These are phyloP conservation scores for Heterobasidion annosum DNA, from an alignment of 1,284 basidiomycete genomes.

Conservation along the genomic window DNA sequence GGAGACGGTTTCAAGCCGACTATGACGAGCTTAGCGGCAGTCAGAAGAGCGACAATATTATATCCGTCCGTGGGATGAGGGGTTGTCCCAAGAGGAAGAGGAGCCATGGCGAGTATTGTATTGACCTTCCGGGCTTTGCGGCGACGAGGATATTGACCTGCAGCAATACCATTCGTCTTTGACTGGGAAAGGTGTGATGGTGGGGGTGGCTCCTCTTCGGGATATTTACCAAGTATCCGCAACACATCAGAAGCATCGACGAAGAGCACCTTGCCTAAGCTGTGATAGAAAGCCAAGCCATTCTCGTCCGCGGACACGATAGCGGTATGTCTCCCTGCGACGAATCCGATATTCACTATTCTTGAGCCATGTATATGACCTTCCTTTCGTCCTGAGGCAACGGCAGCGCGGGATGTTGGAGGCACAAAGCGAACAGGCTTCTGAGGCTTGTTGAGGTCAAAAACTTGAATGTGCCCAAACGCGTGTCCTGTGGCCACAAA, in stretches of 20 bases:
- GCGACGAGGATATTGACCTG: constrained; percentile 11
- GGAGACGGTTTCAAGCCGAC: constrained; percentile 90
- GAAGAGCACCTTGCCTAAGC: constrained; percentile 90
- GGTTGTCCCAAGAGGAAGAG: constrained; percentile 75
- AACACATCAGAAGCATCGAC: constrained; percentile 94
- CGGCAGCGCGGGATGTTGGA: constrained; percentile 58
- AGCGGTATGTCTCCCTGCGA: constrained; percentile 92
- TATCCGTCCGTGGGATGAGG: constrained; percentile 80
- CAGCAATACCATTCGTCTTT: constrained; percentile 1
- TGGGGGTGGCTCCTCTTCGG: constrained; percentile 36
- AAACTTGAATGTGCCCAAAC: constrained; percentile 82
- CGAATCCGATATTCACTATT: constrained; percentile 85
- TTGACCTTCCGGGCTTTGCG: constrained; percentile 32
- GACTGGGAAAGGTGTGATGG: constrained; percentile 2
- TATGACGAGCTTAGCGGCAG: constrained; percentile 85
- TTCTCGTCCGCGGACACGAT: constrained; percentile 87
- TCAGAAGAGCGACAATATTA: constrained; percentile 81
- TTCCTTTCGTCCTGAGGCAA: constrained; percentile 82
- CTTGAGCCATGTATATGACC: constrained; percentile 84
- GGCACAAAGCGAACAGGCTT: constrained; percentile 60
- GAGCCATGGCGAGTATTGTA: constrained; percentile 71
- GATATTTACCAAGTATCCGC: constrained; percentile 89
- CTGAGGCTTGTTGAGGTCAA: constrained; percentile 70
- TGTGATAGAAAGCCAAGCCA: constrained; percentile 94
- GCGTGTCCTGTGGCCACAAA: constrained; percentile 88